Conservation (phyloP, 1,284 basidiomycete species). For the Coniferiporia weirii region DNA sequence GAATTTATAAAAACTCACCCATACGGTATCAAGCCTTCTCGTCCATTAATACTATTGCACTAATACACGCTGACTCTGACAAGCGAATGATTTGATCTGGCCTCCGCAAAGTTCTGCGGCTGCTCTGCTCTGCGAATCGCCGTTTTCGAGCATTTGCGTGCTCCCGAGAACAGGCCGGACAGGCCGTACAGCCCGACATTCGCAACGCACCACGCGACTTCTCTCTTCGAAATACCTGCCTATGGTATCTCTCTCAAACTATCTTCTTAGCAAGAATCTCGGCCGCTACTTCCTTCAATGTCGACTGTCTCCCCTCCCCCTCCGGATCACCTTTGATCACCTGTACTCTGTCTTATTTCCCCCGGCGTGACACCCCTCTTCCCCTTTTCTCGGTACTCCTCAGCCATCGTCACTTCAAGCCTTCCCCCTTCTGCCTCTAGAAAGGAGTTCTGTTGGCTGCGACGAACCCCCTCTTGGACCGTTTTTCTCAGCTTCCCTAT, state of each 20-base stretch:
- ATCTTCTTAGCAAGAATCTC: background rate
- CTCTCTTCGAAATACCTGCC: conserved; percentile 1
- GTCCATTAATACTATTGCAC: background rate
- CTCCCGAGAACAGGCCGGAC: conserved; percentile 4
- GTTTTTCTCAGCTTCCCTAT: conserved; percentile 5
- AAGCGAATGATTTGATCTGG: background rate
- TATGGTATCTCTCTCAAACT: background rate
- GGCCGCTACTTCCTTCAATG: background rate
- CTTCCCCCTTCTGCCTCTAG: background rate
- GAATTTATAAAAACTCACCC: background rate
- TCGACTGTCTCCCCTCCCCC: background rate
- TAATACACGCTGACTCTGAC: background rate
- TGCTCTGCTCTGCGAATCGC: background rate
- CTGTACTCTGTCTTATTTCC: background rate
- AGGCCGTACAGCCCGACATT: background rate
- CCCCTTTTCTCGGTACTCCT: background rate
- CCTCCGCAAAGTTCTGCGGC: background rate
- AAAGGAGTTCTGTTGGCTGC: background rate
- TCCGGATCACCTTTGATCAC: background rate
- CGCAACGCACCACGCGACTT: background rate
- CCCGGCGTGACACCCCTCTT: background rate
- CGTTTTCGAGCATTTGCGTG: background rate
- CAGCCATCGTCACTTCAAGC: background rate
- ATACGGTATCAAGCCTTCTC: background rate
- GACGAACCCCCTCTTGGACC: conserved; percentile 7